These are phyloP conservation scores for Colletotrichum gigasporum DNA, from an alignment of 2,329 filamentous ascomycete genomes.

Conservation along the genomic window DNA sequence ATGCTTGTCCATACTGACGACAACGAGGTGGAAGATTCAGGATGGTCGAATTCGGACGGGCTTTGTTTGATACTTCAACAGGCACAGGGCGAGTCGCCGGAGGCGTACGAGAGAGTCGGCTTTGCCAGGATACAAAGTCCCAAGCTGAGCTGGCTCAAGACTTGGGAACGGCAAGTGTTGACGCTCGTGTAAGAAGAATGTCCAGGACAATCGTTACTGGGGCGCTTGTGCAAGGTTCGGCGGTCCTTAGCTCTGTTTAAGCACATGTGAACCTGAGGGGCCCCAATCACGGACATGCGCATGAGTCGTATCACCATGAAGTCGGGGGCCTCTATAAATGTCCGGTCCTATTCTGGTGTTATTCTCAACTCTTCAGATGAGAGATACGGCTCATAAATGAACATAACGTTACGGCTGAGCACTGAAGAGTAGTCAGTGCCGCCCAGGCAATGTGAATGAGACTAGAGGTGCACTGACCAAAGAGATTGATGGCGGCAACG, in stretches of 20 bases:
- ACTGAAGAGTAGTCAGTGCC: no score
- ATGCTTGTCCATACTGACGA: not conserved
- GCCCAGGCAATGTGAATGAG: no score
- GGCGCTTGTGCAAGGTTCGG: no score
- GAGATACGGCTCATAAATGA: no score
- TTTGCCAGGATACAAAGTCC: not conserved
- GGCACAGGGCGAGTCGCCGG: fast-evolving
- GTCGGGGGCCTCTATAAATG: not conserved
- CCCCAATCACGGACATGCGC: not conserved
- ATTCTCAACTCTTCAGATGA: no score
- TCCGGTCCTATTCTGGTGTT: no score
- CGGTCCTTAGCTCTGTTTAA: no score
- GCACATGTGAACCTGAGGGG: not conserved
- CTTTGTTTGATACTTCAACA: not conserved
- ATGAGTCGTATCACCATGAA: not conserved
- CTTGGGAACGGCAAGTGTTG: not conserved
- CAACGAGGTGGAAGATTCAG: not conserved
- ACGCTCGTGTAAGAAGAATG: not conserved
- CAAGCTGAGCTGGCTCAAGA: not conserved
- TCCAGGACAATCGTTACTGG: no score
- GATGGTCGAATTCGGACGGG: not conserved
- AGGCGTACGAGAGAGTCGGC: not conserved
- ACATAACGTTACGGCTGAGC: no score
- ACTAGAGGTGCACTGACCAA: no score
- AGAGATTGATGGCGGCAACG: no score